phyloP scores from a whole-genome alignment of 192 early-diverging fungal genomes.

The Globomyces pollinis-pini region DNA sequence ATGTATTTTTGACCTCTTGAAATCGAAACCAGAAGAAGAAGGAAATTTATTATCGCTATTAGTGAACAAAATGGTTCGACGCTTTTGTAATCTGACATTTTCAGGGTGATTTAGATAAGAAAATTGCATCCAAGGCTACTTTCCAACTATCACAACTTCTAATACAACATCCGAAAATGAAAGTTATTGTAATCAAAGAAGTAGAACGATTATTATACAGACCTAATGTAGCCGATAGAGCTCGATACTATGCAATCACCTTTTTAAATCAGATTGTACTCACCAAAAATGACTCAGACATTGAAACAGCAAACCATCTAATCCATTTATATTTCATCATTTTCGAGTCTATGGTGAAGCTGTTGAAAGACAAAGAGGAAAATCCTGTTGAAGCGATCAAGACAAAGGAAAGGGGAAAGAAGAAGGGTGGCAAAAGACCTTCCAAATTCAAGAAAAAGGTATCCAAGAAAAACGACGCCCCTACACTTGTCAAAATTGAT shows the following conservation, averaged over 20 bases:
- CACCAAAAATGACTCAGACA: constrained; percentile 51
- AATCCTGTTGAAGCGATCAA: constrained; percentile 19
- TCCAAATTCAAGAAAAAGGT: constrained; percentile 20
- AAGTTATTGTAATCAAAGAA: constrained; percentile 75
- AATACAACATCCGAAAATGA: constrained; percentile 78
- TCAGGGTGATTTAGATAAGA: constrained; percentile 75
- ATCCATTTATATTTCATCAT: constrained; percentile 86
- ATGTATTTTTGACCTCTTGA: constrained; percentile 69
- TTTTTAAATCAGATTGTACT: constrained; percentile 90
- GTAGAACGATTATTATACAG: constrained; percentile 81
- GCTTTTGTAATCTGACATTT: neutral
- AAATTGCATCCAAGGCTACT: constrained; percentile 76
- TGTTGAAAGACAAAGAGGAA: constrained; percentile 8
- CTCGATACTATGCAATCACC: constrained; percentile 86
- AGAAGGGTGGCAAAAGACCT: constrained; percentile 31
- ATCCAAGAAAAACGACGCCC: constrained; percentile 15
- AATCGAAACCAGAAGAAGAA: constrained; percentile 90
- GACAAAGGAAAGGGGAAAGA: constrained; percentile 29
- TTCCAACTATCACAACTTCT: constrained; percentile 73
- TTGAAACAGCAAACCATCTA: constrained; percentile 69
- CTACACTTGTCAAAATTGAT: constrained; percentile 36
- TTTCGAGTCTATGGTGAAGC: constrained; percentile 70
- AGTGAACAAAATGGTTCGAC: constrained; percentile 71
- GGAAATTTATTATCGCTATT: constrained; percentile 86
- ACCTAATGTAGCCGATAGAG: constrained; percentile 61